Percentiles rank a stretch among this genome's conserved stretches.
These are phyloP conservation scores for Cercospora berteroae DNA, from an alignment of 2,329 filamentous ascomycete genomes.

Conservation along the genomic window DNA sequence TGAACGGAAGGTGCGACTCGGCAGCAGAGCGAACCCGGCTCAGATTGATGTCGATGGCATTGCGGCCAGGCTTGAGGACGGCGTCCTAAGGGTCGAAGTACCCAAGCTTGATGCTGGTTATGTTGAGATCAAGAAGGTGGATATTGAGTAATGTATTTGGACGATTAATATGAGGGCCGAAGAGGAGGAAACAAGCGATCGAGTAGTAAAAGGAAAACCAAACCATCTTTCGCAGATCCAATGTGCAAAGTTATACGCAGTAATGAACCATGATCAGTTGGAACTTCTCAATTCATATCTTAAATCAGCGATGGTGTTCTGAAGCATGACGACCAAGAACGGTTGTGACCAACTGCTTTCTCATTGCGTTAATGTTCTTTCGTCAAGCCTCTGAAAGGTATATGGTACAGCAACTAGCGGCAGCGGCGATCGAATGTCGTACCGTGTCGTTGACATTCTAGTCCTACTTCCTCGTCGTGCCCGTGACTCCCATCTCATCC, in stretches of 20 bases:
- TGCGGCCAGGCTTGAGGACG: constrained; percentile 74
- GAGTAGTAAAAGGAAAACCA: not conserved
- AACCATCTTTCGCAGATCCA: not conserved
- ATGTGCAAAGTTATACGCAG: not conserved
- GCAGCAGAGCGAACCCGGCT: constrained; percentile 54
- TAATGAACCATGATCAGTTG: not conserved
- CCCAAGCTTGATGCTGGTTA: constrained; percentile 69
- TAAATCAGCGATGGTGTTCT: not conserved
- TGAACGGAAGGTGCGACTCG: constrained; percentile 65
- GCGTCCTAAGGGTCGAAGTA: constrained; percentile 71
- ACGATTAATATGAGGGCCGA: not conserved
- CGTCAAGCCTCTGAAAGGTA: not conserved
- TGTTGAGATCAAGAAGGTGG: constrained; percentile 53
- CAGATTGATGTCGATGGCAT: constrained; percentile 67
- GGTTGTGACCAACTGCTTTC: not conserved
- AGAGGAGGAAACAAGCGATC: not conserved
- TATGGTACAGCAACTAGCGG: not conserved
- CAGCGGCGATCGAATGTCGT: not conserved
- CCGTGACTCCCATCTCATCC: not conserved
- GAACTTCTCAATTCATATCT: not conserved
- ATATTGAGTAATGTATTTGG: constrained; percentile 44
- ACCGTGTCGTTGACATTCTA: not conserved
- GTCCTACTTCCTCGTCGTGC: not conserved
- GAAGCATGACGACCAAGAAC: not conserved
- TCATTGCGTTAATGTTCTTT: not conserved